Evolutionary conservation across 805 yeast species (phyloP), one percentile per base, ranked within the genome.

Genomic region (Scheffersomyces stipitis): DNA sequence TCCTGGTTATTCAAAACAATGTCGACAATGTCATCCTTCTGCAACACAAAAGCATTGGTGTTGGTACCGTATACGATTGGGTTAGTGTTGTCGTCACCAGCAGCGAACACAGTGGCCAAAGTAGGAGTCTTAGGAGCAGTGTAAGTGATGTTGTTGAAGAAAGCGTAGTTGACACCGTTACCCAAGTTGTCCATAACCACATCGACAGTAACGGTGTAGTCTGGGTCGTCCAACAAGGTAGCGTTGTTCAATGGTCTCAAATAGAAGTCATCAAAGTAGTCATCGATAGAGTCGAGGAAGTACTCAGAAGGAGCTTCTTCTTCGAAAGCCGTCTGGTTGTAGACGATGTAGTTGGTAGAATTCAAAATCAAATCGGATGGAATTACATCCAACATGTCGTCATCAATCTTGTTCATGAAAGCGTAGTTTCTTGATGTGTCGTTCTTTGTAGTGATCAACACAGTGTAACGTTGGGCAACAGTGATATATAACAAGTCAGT

Each of bases 161-260:
- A 85, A n/a, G 98, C 98, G 59, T 93, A 93, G 70, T 89, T 89
- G 45, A 83, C 73, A 70, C 99, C 99, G 62, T 88, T 71, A 33
- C 73, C 75, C 63, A 93, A 73, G 71, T 87, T 86, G 60, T 83
- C 82, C 97, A 93, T 89, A 18, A 64, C 59, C 40, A 93, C 90
- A 50, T 80, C 80, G 35, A 93, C 69, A n/a, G 78, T 72, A 52
- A 89, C 73, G 38, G 71, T 70, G 48, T 75, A 71, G 58, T 87
- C 95, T 10, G 90, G 80, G 16, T 83, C 86, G 30, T 76, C 85
- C 26, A 64, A 71, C 20, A 77, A 52, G 39, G 75, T 80, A n/a
- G 33, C 50, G 30, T 53, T 52, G 23, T 34, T 40, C 9, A 52
- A 22, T 4, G 75, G 71, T 20, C 31, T 44, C 44, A 69, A 57